These are phyloP conservation scores for Boechera stricta DNA, from an alignment of 345 rosid species.

Conservation along the genomic window DNA sequence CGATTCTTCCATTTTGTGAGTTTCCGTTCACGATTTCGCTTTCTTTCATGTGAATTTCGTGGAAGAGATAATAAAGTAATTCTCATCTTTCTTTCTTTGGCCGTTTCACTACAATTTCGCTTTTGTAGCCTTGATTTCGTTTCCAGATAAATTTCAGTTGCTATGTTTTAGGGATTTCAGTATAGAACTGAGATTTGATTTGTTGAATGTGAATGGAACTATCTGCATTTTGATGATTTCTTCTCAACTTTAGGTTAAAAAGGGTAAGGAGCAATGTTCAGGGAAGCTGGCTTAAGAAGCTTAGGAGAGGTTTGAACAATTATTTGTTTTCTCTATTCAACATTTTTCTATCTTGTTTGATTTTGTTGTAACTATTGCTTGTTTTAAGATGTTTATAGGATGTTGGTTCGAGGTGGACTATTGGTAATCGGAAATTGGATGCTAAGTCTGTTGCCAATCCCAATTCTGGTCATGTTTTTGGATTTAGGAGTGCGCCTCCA, in stretches of 20 bases:
- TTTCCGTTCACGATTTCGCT: constrained; percentile 38
- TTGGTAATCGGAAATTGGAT: constrained; percentile 39
- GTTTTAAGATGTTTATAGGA: constrained; percentile 39
- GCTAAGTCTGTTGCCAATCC: constrained; percentile 46
- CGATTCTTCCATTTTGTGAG: constrained; percentile 24
- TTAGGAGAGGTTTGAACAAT: constrained; percentile 39
- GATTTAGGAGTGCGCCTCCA: constrained; percentile 52
- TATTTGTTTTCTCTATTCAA: background rate
- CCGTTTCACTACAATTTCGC: constrained; percentile 28
- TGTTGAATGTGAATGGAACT: background rate
- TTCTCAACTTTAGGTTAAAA: constrained; percentile 1
- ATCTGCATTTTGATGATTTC: constrained; percentile 2
- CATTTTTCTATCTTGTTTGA: background rate
- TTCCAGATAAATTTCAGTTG: background rate
- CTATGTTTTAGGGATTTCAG: constrained; percentile 7
- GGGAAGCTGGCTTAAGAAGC: constrained; percentile 41
- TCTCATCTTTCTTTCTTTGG: background rate
- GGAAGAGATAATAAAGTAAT: background rate
- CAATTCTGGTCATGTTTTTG: constrained; percentile 46
- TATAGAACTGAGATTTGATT: background rate
- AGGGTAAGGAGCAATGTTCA: constrained; percentile 36
- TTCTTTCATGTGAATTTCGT: constrained; percentile 36
- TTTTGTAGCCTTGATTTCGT: constrained; percentile 7
- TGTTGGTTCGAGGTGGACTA: constrained; percentile 40
- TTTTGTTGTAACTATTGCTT: constrained; percentile 5